These are phyloP conservation scores for Bromus sterilis DNA, from an alignment of 176 grass and related monocot species.

Conservation along the genomic window DNA sequence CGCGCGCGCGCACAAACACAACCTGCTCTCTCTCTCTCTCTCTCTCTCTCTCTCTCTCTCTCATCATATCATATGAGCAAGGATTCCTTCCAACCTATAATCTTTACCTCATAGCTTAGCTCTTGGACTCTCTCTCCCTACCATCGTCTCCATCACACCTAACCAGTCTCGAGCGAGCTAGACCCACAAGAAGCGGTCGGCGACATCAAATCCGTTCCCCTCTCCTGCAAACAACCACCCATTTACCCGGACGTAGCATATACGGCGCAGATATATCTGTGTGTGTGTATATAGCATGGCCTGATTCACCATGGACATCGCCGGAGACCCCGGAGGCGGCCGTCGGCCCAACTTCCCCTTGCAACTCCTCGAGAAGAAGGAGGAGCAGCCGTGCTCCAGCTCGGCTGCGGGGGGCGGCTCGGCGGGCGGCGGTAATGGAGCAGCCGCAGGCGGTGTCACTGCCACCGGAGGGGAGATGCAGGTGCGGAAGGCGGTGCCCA, in stretches of 20 bases:
- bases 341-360: slow-evolving; percentile 81
- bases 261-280: not conserved
- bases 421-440: slow-evolving; percentile 35
- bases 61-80: slow-evolving; percentile 57
- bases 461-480: slow-evolving; percentile 22
- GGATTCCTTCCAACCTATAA: slow-evolving; percentile 56
- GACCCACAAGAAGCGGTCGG: slow-evolving; percentile 20
- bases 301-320: slow-evolving; percentile 50
- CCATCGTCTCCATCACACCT: slow-evolving; percentile 31
- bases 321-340: slow-evolving; percentile 49
- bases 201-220: slow-evolving; percentile 42
- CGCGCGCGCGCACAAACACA: slow-evolving; percentile 27
- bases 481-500: slow-evolving; percentile 51
- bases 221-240: slow-evolving; percentile 37
- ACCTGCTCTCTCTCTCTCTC: not conserved
- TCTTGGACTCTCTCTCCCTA: slow-evolving; percentile 22
- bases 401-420: slow-evolving; percentile 36
- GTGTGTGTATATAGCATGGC: slow-evolving; percentile 35
- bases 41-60: slow-evolving; percentile 26
- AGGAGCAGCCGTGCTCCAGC: slow-evolving; percentile 70
- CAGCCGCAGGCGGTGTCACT: not conserved
- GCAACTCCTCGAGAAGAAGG: slow-evolving; percentile 91
- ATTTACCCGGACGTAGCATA: slow-evolving; percentile 24
- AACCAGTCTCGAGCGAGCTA: slow-evolving; percentile 50
- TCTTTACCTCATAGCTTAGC: slow-evolving; percentile 39